Evolutionary conservation across 2,329 filamentous ascomycete species (phyloP).

Genomic region (Colletotrichum karsti): DNA sequence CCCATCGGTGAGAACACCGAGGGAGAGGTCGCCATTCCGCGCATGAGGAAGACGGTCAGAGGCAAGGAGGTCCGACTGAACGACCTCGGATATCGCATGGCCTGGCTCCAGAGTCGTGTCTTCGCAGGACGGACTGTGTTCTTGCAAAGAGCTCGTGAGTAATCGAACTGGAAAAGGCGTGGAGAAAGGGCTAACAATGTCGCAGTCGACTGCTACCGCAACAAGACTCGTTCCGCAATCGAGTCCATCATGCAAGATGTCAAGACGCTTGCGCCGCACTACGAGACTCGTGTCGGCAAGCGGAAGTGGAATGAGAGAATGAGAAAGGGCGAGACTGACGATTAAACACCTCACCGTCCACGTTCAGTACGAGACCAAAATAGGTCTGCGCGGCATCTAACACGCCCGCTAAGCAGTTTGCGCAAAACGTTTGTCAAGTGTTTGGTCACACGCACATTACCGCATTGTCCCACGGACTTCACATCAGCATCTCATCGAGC

Average conservation of each 20-base stretch:
- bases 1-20: slow-evolving; percentile 76
- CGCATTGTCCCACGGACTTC: slow-evolving; percentile 11
- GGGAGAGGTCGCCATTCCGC: slow-evolving; percentile 77
- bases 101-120: slow-evolving; percentile 92
- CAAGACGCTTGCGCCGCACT: slow-evolving; percentile 79
- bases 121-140: slow-evolving; percentile 90
- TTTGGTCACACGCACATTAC: slow-evolving; percentile 16
- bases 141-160: slow-evolving; percentile 89
- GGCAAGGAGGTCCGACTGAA: slow-evolving; percentile 90
- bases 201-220: slow-evolving; percentile 90
- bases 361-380: not conserved
- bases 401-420: not conserved
- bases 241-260: slow-evolving; percentile 80
- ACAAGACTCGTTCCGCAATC: slow-evolving; percentile 87
- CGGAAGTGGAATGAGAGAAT: slow-evolving; percentile 73
- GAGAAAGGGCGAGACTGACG: slow-evolving; percentile 40
- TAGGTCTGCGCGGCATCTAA: not conserved
- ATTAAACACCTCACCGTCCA: slow-evolving; percentile 21
- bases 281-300: slow-evolving; percentile 89
- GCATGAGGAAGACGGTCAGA: slow-evolving; percentile 74
- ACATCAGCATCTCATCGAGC: slow-evolving; percentile 25
- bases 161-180: not conserved
- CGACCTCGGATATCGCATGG: slow-evolving; percentile 93
- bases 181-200: slow-evolving; percentile 8
- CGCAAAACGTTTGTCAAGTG: not conserved